Base-by-base conservation (phyloP, 2,329 filamentous ascomycete genomes). In the Apiospora marii region DNA sequence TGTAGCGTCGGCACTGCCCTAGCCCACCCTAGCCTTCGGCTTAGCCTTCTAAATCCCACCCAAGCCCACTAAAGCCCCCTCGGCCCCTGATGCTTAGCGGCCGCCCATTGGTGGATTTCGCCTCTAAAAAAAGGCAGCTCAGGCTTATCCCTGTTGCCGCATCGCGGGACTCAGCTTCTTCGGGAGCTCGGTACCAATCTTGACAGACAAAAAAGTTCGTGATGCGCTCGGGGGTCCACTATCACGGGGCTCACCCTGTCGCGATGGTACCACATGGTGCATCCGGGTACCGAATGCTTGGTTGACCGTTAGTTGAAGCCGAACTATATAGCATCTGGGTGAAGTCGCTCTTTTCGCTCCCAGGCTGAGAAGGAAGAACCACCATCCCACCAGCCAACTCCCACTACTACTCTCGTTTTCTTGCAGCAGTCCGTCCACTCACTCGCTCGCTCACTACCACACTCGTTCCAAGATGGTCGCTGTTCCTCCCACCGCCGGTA, bases 401-500 rank as follows among this genome's bases (percentile, higher is more conserved):
- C 12, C 64, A 44, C 34, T 69, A 58, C 37, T 27, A 70, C 37
- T 27, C 49, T 58, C n/a, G 48, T 22, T 41, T 27, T 27, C 7
- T 19, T 44, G 14, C 16, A n/a, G 37, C 14, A 49, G 12, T 41
- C 10, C 37, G 7, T 37, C 7, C 37, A 37, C 37, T 37, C 37
- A 37, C 6, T 37, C 34, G 10, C 37, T n/a, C n/a, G n/a, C n/a
- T 41, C 19, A 48, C 24, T 8, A 43, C n/a, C 34, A 37, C n/a
- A 24, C 43, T 53, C 71, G 46, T 16, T 73, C 67, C 67, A 76
- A 37, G 24, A 72, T 74, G 44, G 72, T 74, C 16, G 70, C 75
- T 44, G 68, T 74, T 22, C 71, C 75, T 48, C 71, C 72, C 19
- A 19, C 49, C n/a, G 71, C 67, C 48, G 69, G 46, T 27, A 69